Base-by-base conservation (phyloP, 2,329 filamentous ascomycete genomes). In the Tolypocladium album region DNA sequence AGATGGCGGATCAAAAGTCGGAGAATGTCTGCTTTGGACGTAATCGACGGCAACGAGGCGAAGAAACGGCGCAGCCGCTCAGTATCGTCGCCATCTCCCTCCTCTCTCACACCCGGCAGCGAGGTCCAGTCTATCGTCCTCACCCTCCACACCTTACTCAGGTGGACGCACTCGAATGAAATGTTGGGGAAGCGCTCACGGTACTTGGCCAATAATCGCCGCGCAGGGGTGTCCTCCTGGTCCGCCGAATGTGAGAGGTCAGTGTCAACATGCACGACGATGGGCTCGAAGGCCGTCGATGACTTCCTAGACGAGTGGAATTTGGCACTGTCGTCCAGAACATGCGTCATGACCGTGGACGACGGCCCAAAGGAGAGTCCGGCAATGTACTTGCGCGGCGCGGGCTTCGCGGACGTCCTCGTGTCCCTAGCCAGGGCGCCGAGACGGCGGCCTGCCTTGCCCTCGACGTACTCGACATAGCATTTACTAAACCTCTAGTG, bases 321-420 rank as follows among this genome's bases (percentile, higher is more conserved):
- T 64, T 82, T 78, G 55, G 89, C 78, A 68, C 91, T 89, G 62
- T 81, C 76, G 71, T 90, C 83, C 59, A 97, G 77, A 27, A 96
- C 80, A 67, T 93, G 83, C 38, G 96, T 78, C 52, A 99, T 78
- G 17, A 86, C 83, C 17, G 88, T 81, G 0, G 93, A 97, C 1
- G 89, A 94, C 1, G 88, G 78, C 0, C 94, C 93, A 67, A 91
- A 87, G 0, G 92, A 96, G 1, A 97, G 77, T 7, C 92, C 90
- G 24, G 96, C 77, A 22, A 96, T 77, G 56, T 96, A 82, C 58
- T 69, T 69, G 47, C 71, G 71, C 13, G 70, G 67, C 64, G 68
- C 69, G 62, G 67, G 71, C 61, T 71, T 69, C 59, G 69, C 64
- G 55, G 70, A 67, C 62, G 68, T 64, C 59, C 75, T 74, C 57